Conservation (phyloP, 495 filamentous ascomycete genomes). For the Trichoderma parareesei region DNA sequence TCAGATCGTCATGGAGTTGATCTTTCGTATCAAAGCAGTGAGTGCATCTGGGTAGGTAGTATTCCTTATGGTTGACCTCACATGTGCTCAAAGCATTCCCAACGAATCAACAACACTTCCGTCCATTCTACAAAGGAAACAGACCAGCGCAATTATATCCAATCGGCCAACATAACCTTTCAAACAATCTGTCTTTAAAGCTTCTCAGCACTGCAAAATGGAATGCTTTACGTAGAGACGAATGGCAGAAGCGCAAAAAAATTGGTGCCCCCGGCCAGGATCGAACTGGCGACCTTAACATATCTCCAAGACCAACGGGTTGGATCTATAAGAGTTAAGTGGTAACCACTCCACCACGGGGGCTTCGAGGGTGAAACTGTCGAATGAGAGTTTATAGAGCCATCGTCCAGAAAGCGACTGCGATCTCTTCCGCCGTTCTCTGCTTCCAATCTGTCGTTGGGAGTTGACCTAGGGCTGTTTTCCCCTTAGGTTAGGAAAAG, state of each 20-base stretch:
- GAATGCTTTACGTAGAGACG: background rate
- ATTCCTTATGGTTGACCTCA: too few species aligned
- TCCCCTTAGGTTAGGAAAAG: too few species aligned
- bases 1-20: too few species aligned
- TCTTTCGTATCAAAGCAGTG: too few species aligned
- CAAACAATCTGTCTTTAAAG: too few species aligned
- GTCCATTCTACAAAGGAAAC: too few species aligned
- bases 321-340: constrained; percentile 11
- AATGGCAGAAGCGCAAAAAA: background rate
- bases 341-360: constrained; percentile 9
- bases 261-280: constrained; percentile 6
- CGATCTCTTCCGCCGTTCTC: background rate
- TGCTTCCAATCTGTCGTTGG: background rate
- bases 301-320: constrained; percentile 4
- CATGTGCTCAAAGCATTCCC: too few species aligned
- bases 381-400: background rate
- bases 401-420: background rate
- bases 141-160: too few species aligned
- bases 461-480: too few species aligned
- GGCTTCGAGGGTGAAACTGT: background rate
- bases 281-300: constrained; percentile 10
- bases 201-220: background rate
- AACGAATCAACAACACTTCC: too few species aligned
- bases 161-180: too few species aligned
- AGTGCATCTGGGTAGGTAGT: too few species aligned